Conservation (phyloP, 192 early-diverging fungal genomes). For the Linnemannia hyalina region DNA sequence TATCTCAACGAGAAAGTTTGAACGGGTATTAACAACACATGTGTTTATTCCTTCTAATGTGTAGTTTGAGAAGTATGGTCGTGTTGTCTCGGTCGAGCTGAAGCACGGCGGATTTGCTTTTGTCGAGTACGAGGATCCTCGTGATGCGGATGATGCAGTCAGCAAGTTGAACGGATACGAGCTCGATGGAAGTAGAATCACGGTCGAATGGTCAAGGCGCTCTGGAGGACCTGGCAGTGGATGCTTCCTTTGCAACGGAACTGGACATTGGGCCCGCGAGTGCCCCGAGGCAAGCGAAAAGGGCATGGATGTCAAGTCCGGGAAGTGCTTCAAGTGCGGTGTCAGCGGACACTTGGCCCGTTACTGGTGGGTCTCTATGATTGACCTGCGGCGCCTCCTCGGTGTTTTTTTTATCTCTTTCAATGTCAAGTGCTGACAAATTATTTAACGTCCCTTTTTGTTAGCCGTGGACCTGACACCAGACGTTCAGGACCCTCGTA, state of each 20-base stretch:
- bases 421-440: neutral
- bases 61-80: conserved; percentile 67
- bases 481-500: conserved; percentile 27
- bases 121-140: conserved; percentile 68
- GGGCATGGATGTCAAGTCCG: conserved; percentile 69
- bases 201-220: conserved; percentile 65
- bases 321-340: conserved; percentile 68
- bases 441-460: neutral
- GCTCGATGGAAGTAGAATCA: conserved; percentile 63
- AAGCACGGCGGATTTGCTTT: conserved; percentile 69
- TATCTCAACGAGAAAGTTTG: neutral
- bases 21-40: neutral
- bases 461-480: conserved; percentile 22
- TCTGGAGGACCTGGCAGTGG: conserved; percentile 65
- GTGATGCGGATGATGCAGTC: conserved; percentile 67
- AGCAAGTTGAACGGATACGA: conserved; percentile 65
- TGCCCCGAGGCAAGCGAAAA: conserved; percentile 65
- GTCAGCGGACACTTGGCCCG: conserved; percentile 64
- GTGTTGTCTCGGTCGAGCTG: conserved; percentile 62
- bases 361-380: conserved; percentile 30
- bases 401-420: neutral
- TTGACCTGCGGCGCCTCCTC: neutral
- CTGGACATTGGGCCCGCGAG: conserved; percentile 69
- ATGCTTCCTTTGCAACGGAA: conserved; percentile 66
- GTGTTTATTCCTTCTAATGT: neutral